These are phyloP conservation scores for Thuidium tamariscinum DNA, from an alignment of 225 moss, liverwort and hornwort species.

Conservation along the genomic window DNA sequence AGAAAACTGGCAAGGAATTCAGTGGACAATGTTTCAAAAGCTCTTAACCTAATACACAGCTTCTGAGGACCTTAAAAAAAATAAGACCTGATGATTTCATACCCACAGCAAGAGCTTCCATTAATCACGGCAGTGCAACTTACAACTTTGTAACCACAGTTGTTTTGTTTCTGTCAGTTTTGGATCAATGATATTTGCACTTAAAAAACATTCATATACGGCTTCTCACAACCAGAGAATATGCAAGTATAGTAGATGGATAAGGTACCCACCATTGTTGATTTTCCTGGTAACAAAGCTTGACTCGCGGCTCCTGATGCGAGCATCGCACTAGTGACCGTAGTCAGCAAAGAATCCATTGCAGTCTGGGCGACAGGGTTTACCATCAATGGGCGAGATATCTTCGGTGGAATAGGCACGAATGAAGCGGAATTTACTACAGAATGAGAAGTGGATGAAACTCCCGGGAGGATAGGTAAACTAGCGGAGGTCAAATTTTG, in stretches of 20 bases:
- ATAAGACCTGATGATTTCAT: not conserved
- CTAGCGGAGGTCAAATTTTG: slow-evolving; percentile 8
- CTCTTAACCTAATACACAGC: not conserved
- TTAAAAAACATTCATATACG: not conserved
- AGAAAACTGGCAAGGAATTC: not conserved
- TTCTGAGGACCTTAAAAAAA: not conserved
- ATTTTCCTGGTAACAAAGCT: slow-evolving; percentile 24
- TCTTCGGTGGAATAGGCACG: slow-evolving; percentile 11
- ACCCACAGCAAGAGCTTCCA: not conserved
- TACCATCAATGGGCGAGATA: slow-evolving; percentile 20
- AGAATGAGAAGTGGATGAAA: slow-evolving; percentile 15
- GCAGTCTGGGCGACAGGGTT: slow-evolving; percentile 27
- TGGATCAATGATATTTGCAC: not conserved
- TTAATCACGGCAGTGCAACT: not conserved
- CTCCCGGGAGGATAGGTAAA: slow-evolving; percentile 1
- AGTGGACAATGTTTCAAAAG: not conserved
- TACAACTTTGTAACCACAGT: not conserved
- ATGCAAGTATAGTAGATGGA: not conserved
- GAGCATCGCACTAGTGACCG: slow-evolving; percentile 39
- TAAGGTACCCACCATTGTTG: slow-evolving; percentile 18
- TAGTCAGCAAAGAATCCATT: slow-evolving; percentile 38
- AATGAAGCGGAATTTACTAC: slow-evolving; percentile 6
- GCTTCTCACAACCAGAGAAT: not conserved
- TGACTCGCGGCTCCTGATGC: slow-evolving; percentile 33
- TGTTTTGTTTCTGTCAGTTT: not conserved